These are phyloP conservation scores for Jatropha podagrica DNA, from an alignment of 441 rosid species.

Conservation along the genomic window DNA sequence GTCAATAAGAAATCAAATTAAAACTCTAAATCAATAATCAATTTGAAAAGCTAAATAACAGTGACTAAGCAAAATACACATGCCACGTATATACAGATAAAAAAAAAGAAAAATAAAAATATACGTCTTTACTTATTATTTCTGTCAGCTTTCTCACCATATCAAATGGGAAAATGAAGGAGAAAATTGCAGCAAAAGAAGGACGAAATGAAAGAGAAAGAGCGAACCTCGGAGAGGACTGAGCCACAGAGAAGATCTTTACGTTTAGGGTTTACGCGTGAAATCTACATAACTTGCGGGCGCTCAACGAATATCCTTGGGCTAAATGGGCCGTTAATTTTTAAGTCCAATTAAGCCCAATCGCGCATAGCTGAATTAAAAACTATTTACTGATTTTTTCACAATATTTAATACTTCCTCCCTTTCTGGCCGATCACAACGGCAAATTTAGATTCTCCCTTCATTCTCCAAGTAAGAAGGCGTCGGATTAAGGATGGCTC, in stretches of 20 bases:
- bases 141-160: background rate
- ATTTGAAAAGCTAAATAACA: too few relatives aligned
- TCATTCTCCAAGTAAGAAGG: too few relatives aligned
- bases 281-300: background rate
- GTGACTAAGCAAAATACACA: background rate
- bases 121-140: background rate
- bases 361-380: too few relatives aligned
- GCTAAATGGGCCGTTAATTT: too few relatives aligned
- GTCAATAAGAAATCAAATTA: background rate
- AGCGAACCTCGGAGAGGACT: background rate
- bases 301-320: too few relatives aligned
- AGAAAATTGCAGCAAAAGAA: background rate
- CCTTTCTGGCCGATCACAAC: too few relatives aligned
- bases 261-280: background rate
- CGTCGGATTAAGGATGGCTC: too few relatives aligned
- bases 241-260: background rate
- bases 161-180: background rate
- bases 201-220: background rate
- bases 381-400: too few relatives aligned
- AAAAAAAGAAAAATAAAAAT: background rate
- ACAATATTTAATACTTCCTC: too few relatives aligned
- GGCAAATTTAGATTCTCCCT: too few relatives aligned
- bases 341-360: too few relatives aligned
- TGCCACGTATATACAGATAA: background rate
- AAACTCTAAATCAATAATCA: background rate